Evolutionary conservation across 2,329 filamentous ascomycete genomes (phyloP).

Genomic region (Phialocephala sp.): DNA sequence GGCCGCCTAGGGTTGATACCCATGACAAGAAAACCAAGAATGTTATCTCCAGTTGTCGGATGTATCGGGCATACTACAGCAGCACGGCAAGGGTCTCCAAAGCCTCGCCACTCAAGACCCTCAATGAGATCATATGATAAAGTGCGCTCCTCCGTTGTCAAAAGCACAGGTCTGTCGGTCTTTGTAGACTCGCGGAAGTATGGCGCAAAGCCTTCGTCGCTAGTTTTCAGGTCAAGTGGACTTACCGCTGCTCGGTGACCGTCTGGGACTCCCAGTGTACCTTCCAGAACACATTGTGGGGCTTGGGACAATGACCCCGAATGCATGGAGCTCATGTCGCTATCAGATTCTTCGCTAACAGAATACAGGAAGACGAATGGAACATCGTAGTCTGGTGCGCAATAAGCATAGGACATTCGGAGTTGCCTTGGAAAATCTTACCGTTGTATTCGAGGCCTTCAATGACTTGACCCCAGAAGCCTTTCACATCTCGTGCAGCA

Average conservation of each 20-base stretch:
- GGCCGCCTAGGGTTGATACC: constrained; percentile 79
- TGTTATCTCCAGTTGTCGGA: constrained; percentile 72
- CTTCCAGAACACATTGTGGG: constrained; percentile 73
- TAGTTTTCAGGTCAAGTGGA: constrained; percentile 71
- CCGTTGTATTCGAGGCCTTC: constrained; percentile 73
- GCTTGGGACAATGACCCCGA: constrained; percentile 67
- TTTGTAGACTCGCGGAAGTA: constrained; percentile 80
- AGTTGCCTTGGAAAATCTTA: background rate
- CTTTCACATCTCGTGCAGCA: constrained; percentile 71
- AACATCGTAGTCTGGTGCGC: constrained; percentile 63
- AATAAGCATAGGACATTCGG: constrained; percentile 14
- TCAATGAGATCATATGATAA: constrained; percentile 68
- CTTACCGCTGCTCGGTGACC: constrained; percentile 66
- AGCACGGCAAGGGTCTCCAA: constrained; percentile 71
- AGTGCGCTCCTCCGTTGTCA: constrained; percentile 70
- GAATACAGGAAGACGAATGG: constrained; percentile 82
- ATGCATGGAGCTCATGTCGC: constrained; percentile 73
- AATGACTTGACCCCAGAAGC: constrained; percentile 75
- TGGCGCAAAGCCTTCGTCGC: constrained; percentile 75
- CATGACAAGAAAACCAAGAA: constrained; percentile 79
- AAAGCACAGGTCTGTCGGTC: constrained; percentile 67
- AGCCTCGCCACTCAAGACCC: constrained; percentile 72
- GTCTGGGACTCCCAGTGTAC: constrained; percentile 69
- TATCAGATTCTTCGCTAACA: constrained; percentile 72
- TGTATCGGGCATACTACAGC: constrained; percentile 81